Evolutionary conservation across 805 yeast genomes (phyloP).

Genomic region (Barnettozyma californica): DNA sequence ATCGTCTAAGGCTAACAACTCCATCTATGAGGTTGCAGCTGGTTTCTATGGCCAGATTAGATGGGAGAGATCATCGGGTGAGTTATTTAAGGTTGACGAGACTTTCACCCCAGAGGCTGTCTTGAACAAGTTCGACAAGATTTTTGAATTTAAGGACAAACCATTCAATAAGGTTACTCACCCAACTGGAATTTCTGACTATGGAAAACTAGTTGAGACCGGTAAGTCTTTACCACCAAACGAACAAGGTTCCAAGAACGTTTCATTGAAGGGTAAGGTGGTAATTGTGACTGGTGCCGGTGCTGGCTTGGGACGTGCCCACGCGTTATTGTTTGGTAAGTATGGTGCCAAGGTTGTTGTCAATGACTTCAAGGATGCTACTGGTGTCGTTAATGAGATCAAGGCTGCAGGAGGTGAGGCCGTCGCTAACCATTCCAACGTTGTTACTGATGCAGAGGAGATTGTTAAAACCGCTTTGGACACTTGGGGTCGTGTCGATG

Average conservation of each 20-base stretch:
- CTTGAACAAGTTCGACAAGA: slow-evolving; percentile 56
- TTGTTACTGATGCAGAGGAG: slow-evolving; percentile 64
- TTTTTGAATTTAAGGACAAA: slow-evolving; percentile 57
- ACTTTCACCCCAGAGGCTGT: slow-evolving; percentile 83
- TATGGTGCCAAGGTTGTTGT: slow-evolving; percentile 95
- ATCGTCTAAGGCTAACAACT: slow-evolving; percentile 54
- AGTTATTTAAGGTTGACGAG: slow-evolving; percentile 70
- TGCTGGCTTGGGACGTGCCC: slow-evolving; percentile 87
- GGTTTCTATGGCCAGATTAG: slow-evolving; percentile 88
- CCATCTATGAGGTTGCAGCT: slow-evolving; percentile 89
- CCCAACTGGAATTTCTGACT: slow-evolving; percentile 72
- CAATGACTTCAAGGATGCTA: slow-evolving; percentile 80
- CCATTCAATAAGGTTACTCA: slow-evolving; percentile 52
- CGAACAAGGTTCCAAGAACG: slow-evolving; percentile 50
- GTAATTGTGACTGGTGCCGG: slow-evolving; percentile 95
- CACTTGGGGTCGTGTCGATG: slow-evolving; percentile 77
- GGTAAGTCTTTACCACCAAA: slow-evolving; percentile 47
- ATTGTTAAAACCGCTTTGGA: slow-evolving; percentile 75
- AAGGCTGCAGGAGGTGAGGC: slow-evolving; percentile 70
- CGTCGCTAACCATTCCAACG: slow-evolving; percentile 78
- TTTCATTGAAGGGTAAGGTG: slow-evolving; percentile 74
- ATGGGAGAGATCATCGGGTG: slow-evolving; percentile 93
- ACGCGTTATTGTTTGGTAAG: slow-evolving; percentile 78
- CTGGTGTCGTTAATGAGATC: slow-evolving; percentile 70
- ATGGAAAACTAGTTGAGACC: slow-evolving; percentile 50